Percentiles rank a stretch among this genome's conserved stretches.
Conservation (phyloP, 2,329 filamentous ascomycete genomes). For the Beauveria sp. region DNA sequence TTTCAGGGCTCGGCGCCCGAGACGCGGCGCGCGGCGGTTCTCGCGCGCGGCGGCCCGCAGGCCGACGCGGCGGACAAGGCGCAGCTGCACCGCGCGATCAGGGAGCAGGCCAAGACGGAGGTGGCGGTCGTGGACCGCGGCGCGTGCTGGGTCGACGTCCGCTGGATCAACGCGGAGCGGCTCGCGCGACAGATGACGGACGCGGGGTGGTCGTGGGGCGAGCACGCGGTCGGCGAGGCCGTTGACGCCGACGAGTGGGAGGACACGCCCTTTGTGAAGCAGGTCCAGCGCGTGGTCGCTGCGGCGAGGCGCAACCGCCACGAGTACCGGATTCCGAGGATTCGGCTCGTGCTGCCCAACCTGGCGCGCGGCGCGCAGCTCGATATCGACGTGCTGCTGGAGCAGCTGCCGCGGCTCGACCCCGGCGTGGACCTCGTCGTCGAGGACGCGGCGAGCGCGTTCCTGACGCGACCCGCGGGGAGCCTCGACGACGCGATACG, state of each 20-base stretch:
- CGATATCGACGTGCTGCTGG: conserved; percentile 26
- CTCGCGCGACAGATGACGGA: conserved; percentile 33
- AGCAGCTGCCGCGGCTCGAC: conserved; percentile 23
- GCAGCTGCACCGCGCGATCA: conserved; percentile 23
- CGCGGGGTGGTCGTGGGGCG: conserved; percentile 34
- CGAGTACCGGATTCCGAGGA: conserved; percentile 28
- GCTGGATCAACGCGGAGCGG: conserved; percentile 23
- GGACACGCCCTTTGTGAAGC: conserved; percentile 25
- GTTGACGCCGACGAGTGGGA: conserved; percentile 28
- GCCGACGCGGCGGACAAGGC: conserved; percentile 21
- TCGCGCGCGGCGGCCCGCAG: conserved; percentile 8
- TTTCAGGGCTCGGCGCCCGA: conserved; percentile 26
- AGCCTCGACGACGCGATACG: conserved; percentile 18
- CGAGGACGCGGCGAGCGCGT: conserved; percentile 21
- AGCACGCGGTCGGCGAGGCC: conserved; percentile 22
- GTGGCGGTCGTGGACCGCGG: conserved; percentile 30
- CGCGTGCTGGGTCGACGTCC: conserved; percentile 26
- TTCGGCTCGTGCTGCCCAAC: conserved; percentile 28
- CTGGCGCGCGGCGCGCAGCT: conserved; percentile 20
- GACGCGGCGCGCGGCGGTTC: conserved; percentile 17
- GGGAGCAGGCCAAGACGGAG: conserved; percentile 25
- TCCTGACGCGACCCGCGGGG: conserved; percentile 15
- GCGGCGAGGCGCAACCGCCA: conserved; percentile 29
- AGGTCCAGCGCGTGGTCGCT: conserved; percentile 25
- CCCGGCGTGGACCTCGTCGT: conserved; percentile 25